phyloP scores from a whole-genome alignment of 2,329 filamentous ascomycete genomes.

The Helotiales sp. region DNA sequence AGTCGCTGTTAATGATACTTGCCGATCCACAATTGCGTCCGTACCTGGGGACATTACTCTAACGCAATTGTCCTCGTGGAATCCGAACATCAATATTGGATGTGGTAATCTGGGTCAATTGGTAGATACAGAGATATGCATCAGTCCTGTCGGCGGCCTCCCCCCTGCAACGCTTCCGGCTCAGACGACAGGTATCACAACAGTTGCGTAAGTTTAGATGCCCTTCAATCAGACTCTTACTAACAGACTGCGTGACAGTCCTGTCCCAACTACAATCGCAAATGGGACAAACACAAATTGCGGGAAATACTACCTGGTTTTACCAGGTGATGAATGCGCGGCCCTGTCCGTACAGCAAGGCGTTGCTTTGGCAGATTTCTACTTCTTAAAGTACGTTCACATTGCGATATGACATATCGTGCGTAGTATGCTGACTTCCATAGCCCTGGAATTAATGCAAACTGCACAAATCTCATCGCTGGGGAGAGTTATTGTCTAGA shows the following conservation, averaged over 20 bases:
- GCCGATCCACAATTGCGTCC: background rate
- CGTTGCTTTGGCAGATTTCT: background rate
- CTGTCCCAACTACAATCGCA: background rate
- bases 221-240: no score
- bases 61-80: background rate
- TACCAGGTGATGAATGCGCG: background rate
- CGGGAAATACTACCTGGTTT: background rate
- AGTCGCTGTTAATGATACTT: background rate
- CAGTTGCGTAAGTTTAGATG: no score
- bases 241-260: no score
- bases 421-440: no score
- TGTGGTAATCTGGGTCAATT: background rate
- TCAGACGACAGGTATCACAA: background rate
- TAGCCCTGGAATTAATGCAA: background rate
- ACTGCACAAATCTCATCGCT: background rate
- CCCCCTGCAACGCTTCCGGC: background rate
- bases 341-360: background rate
- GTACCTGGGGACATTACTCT: background rate
- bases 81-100: background rate
- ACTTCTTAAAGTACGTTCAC: background rate
- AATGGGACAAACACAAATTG: background rate
- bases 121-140: background rate
- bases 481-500: background rate
- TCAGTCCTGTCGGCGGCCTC: background rate
- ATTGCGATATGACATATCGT: no score